Conservation (phyloP, 1,284 basidiomycete genomes). For the Hemileccinum hortonii region DNA sequence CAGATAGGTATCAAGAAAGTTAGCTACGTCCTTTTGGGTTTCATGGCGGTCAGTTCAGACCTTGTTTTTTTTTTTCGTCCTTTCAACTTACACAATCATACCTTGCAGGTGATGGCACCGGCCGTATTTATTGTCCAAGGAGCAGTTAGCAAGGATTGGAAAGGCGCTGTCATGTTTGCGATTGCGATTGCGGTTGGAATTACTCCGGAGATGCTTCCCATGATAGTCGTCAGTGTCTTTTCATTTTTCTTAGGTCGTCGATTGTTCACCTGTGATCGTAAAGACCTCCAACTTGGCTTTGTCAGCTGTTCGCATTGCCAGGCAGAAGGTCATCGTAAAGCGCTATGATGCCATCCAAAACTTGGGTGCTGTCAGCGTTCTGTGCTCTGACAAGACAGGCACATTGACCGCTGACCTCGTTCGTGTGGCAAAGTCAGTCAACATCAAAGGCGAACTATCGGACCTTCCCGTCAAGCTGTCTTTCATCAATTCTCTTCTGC, state of each 20-base stretch:
- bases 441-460: slow-evolving; percentile 21
- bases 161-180: slow-evolving; percentile 31
- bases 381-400: slow-evolving; percentile 34
- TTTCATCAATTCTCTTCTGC: slow-evolving; percentile 29
- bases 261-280: slow-evolving; percentile 10
- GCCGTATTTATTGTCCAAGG: slow-evolving; percentile 31
- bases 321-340: slow-evolving; percentile 34
- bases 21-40: slow-evolving; percentile 31
- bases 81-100: background rate
- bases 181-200: slow-evolving; percentile 32
- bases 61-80: background rate
- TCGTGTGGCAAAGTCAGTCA: slow-evolving; percentile 31
- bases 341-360: slow-evolving; percentile 35
- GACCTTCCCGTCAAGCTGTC: slow-evolving; percentile 28
- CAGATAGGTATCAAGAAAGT: slow-evolving; percentile 34
- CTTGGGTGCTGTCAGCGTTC: slow-evolving; percentile 29
- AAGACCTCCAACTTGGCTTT: slow-evolving; percentile 33
- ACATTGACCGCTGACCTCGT: slow-evolving; percentile 35
- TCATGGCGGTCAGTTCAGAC: slow-evolving; percentile 27
- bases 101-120: slow-evolving; percentile 29
- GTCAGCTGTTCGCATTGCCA: slow-evolving; percentile 33
- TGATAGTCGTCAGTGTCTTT: slow-evolving; percentile 29
- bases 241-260: background rate
- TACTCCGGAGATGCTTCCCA: slow-evolving; percentile 34
- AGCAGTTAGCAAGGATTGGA: slow-evolving; percentile 34